phyloP scores from a whole-genome alignment of 768 basidiomycete species.

The Mycena indigotica region DNA sequence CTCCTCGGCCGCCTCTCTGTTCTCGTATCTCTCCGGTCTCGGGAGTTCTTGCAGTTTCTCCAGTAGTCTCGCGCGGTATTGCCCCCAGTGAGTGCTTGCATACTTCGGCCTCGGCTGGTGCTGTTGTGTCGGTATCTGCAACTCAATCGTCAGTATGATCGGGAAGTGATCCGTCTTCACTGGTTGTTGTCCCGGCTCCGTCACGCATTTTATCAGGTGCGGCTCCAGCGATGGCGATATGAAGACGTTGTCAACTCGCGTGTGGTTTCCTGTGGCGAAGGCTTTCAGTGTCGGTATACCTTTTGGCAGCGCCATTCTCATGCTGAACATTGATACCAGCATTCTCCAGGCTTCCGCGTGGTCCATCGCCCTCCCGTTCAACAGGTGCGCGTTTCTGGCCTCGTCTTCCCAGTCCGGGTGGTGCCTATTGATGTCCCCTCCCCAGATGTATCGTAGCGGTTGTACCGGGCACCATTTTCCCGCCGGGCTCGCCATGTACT shows the following conservation, averaged over 20 bases:
- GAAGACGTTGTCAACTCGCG: conserved; percentile 49
- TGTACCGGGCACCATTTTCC: neutral
- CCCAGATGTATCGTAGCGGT: conserved; percentile 28
- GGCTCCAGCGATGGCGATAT: conserved; percentile 19
- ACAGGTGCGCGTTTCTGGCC: conserved; percentile 31
- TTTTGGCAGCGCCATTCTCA: conserved; percentile 37
- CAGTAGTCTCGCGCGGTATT: conserved; percentile 26
- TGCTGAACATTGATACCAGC: conserved; percentile 23
- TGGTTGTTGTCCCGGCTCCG: conserved; percentile 14
- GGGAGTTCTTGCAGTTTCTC: neutral
- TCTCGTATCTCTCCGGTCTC: neutral
- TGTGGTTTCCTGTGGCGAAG: conserved; percentile 31
- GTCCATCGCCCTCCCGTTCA: conserved; percentile 30
- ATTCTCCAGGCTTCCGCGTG: conserved; percentile 29
- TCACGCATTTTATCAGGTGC: conserved; percentile 30
- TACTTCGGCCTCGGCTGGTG: conserved; percentile 27
- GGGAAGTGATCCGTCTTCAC: conserved; percentile 43
- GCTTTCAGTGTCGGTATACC: conserved; percentile 37
- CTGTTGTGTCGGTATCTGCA: neutral
- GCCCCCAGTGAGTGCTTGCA: conserved; percentile 31
- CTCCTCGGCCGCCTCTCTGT: neutral
- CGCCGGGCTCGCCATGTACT: neutral
- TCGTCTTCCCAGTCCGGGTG: conserved; percentile 42
- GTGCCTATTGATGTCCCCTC: conserved; percentile 43
- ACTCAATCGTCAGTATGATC: conserved; percentile 32